phyloP scores from a whole-genome alignment of 495 filamentous ascomycete species.

The Aeminium ludgeri region DNA sequence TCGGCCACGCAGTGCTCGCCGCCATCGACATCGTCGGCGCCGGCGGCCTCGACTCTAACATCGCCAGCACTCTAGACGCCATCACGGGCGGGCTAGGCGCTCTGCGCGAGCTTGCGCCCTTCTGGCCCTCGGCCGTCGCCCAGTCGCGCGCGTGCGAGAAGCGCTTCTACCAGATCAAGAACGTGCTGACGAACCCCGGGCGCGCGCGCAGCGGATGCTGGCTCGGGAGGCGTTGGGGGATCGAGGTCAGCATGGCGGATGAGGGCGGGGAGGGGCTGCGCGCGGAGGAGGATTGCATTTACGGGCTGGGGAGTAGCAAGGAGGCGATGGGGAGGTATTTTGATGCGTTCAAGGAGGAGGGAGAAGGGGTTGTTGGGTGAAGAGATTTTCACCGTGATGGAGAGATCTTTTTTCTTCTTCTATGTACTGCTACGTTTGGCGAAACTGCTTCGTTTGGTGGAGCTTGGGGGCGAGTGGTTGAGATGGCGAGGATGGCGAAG shows the following conservation, averaged over 20 bases:
- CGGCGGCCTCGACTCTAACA: constrained; percentile 15
- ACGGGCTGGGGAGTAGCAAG: not conserved
- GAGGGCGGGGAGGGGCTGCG: too few relatives aligned
- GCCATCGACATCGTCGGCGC: constrained; percentile 22
- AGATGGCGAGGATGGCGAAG: too few relatives aligned
- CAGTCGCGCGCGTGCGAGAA: constrained; percentile 12
- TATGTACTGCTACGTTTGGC: too few relatives aligned
- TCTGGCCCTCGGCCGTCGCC: constrained; percentile 18
- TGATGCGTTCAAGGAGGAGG: constrained; percentile 10
- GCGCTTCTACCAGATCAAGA: constrained; percentile 7
- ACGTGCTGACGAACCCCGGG: constrained; percentile 1
- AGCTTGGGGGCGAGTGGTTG: too few relatives aligned
- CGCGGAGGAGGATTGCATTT: constrained; percentile 11
- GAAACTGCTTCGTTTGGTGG: too few relatives aligned
- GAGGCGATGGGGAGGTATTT: constrained; percentile 7
- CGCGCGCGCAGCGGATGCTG: constrained; percentile 6
- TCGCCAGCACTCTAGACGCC: constrained; percentile 12
- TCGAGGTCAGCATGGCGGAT: constrained; percentile 10
- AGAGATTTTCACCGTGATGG: too few relatives aligned
- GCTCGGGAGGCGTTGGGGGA: constrained; percentile 12
- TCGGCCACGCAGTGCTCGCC: constrained; percentile 19
- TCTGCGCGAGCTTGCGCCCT: constrained; percentile 16
- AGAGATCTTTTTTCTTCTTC: too few relatives aligned
- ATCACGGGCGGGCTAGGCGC: constrained; percentile 12
- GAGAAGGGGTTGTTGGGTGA: too few relatives aligned